Evolutionary conservation across 331 rosid species (phyloP).

Genomic region (Pyracantha coccinea): DNA sequence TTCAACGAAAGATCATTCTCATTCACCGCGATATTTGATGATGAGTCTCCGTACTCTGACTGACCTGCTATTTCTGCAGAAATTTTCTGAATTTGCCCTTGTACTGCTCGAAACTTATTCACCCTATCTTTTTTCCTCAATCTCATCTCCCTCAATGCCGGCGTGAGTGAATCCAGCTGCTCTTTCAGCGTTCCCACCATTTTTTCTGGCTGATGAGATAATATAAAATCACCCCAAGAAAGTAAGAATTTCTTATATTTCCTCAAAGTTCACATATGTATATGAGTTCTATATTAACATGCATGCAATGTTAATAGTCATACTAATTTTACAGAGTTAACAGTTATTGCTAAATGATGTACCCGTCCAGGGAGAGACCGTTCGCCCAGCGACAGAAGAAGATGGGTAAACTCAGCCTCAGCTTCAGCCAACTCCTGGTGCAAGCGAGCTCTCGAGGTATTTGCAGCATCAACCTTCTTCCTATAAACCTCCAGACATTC

Average conservation of each 20-base stretch:
- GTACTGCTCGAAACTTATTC: constrained; percentile 68
- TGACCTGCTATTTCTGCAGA: constrained; percentile 80
- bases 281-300: background rate
- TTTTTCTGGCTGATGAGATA: constrained; percentile 74
- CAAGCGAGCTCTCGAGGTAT: constrained; percentile 72
- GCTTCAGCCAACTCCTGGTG: constrained; percentile 97
- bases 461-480: constrained; percentile 84
- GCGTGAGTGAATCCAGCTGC: constrained; percentile 90
- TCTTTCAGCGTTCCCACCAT: constrained; percentile 78
- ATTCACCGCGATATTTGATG: constrained; percentile 40
- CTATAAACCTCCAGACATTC: constrained; percentile 82
- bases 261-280: background rate
- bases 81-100: constrained; percentile 63
- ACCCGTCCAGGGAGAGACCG: constrained; percentile 92
- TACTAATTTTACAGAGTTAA: background rate
- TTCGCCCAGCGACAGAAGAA: constrained; percentile 93
- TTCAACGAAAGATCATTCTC: constrained; percentile 86
- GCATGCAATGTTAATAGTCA: background rate
- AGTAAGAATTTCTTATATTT: background rate
- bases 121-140: constrained; percentile 79
- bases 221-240: constrained; percentile 14
- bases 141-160: constrained; percentile 77
- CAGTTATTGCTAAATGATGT: constrained; percentile 16
- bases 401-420: constrained; percentile 93
- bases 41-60: constrained; percentile 28